Conservation (phyloP, 306 rosid genomes). For the Neltuma alba region DNA sequence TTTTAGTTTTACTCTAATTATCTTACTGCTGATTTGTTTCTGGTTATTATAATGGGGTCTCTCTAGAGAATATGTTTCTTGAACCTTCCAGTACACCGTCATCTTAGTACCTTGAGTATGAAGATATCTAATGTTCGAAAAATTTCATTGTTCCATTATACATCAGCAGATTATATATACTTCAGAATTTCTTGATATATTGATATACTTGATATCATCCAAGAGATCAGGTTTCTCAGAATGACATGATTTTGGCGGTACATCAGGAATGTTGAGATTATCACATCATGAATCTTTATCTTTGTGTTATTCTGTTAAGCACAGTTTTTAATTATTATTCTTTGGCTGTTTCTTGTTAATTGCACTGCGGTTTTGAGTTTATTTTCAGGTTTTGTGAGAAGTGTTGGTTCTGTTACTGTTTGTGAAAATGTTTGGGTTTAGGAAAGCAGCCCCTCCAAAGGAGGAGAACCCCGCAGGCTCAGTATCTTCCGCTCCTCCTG, state of each 20-base stretch:
- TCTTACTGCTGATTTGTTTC: neutral
- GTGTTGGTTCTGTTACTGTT: neutral
- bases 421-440: slow-evolving; percentile 65
- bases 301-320: neutral
- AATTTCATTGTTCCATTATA: neutral
- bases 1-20: neutral
- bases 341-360: neutral
- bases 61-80: neutral
- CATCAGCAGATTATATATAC: neutral
- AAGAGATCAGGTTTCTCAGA: neutral
- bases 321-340: neutral
- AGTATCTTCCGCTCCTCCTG: slow-evolving; percentile 39
- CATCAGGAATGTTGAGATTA: neutral
- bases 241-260: neutral
- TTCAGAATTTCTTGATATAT: neutral
- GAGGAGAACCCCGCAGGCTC: slow-evolving; percentile 28
- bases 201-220: too few species aligned
- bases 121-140: neutral
- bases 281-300: neutral
- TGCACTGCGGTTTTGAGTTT: neutral
- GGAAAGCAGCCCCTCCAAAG: slow-evolving; percentile 59
- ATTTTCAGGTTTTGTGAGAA: slow-evolving; percentile 13
- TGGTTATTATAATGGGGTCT: neutral
- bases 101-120: neutral
- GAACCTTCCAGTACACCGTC: neutral